Conservation (phyloP, 1,139 yeast species). For the Spencermartinsiella ligniputridi region DNA sequence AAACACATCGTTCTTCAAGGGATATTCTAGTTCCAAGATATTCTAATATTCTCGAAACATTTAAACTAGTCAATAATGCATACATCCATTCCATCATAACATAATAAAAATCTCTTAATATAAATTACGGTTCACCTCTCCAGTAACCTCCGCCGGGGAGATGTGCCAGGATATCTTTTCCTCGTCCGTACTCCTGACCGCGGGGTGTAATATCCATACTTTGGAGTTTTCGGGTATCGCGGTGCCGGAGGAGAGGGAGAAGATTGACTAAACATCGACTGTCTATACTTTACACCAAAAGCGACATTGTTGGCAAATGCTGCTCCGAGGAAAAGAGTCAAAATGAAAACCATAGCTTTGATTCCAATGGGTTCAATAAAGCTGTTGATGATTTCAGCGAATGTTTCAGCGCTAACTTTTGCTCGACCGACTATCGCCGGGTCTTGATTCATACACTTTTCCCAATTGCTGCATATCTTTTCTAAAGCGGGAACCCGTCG, state of each 20-base stretch:
- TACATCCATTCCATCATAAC: neutral
- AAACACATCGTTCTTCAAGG: neutral
- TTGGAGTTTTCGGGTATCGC: constrained; percentile 1
- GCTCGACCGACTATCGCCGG: constrained; percentile 77
- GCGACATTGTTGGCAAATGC: constrained; percentile 17
- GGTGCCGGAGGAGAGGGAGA: constrained; percentile 1
- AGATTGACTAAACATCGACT: neutral
- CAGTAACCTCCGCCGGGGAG: neutral
- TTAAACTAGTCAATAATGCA: too few species aligned
- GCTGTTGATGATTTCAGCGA: constrained; percentile 78
- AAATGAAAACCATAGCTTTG: constrained; percentile 58
- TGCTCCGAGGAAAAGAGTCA: constrained; percentile 35
- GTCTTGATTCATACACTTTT: constrained; percentile 80
- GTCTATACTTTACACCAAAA: constrained; percentile 11
- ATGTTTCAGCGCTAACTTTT: constrained; percentile 70
- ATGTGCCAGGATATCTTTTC: neutral
- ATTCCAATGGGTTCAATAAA: constrained; percentile 71
- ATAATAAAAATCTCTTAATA: neutral
- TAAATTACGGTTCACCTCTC: neutral
- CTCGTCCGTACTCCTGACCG: neutral
- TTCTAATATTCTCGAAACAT: too few species aligned
- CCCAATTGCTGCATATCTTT: constrained; percentile 69
- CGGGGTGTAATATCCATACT: neutral
- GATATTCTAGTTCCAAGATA: too few species aligned
- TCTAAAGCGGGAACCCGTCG: constrained; percentile 67